Evolutionary conservation across 116 monocot genomes (phyloP).

Genomic region (Cymodocea nodosa): DNA sequence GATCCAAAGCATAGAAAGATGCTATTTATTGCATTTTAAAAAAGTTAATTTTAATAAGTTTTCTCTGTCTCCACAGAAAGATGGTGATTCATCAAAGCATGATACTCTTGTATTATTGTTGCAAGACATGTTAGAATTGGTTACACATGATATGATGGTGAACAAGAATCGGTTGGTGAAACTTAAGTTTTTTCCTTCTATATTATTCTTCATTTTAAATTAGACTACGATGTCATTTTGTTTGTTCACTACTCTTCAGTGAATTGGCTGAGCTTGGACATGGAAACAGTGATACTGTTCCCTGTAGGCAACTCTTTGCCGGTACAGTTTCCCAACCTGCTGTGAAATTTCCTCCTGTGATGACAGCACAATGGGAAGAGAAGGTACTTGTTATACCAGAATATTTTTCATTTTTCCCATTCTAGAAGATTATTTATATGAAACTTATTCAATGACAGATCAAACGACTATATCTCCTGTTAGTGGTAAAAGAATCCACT

Average conservation of each 20-base stretch:
- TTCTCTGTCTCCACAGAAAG: constrained; percentile 48
- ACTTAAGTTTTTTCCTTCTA: background rate
- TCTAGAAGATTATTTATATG: background rate
- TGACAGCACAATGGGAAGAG: constrained; percentile 82
- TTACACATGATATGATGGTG: constrained; percentile 97
- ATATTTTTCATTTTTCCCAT: background rate
- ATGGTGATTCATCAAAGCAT: constrained; percentile 61
- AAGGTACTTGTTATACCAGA: constrained; percentile 30
- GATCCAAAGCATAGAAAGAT: background rate
- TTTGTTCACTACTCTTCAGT: constrained; percentile 22
- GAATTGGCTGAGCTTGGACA: constrained; percentile 93
- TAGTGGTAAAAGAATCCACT: constrained; percentile 92
- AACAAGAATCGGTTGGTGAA: constrained; percentile 74
- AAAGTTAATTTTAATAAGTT: background rate
- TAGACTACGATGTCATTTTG: background rate
- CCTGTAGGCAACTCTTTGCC: constrained; percentile 85
- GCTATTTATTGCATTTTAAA: background rate
- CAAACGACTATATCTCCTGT: constrained; percentile 68
- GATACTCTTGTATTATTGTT: constrained; percentile 74
- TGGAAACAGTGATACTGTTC: constrained; percentile 73
- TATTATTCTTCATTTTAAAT: background rate
- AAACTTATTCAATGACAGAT: constrained; percentile 38
- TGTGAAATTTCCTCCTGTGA: constrained; percentile 59
- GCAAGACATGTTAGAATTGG: constrained; percentile 98
- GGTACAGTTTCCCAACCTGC: constrained; percentile 73